Evolutionary conservation across 1,139 yeast species (phyloP), one percentile per base, ranked within the genome.

Genomic region (Petasospora fabianii): DNA sequence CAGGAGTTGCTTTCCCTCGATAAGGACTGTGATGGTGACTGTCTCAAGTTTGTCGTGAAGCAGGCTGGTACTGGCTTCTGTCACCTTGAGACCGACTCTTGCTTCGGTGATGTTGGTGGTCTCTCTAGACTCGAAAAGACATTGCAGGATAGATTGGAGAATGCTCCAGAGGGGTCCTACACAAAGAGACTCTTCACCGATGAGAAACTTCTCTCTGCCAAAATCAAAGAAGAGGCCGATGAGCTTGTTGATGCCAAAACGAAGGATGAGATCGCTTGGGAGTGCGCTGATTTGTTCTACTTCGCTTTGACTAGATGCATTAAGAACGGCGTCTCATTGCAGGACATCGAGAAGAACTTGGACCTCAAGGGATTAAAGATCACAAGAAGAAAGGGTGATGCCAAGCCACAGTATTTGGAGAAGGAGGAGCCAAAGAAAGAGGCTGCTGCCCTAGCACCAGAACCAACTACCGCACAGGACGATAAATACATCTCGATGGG

Each of bases 211-310:
- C 69, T 94, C 50, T 68, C 75, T 42, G 96, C 97, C 16, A 92
- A 92, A 69, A 82, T 92, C 63, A 78, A 80, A 60, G 98, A 92
- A 66, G 99, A 92, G 64, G 95, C 96, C 40, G 97, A 92, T 56
- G 99, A 94, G 62, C 75, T 92, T 48, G 80, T 90, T 29, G 97
- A 87, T 43, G 97, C 98, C 15, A 60, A 64, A 41, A 56, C 71
- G 8, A 71, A 72, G 50, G 75, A 75, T 3, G 97, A 92, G 48
- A 75, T 88, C 38, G 84, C 97, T 0, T 92, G 97, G 96, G 98
- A 92, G 65, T 92, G 95, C 41, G 98, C 98, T 7, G 99, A 94
- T 60, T 71, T 92, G 59, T 64, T 94, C 43, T 92, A 94, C 65
- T 94, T 94, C 63, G 90, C 94, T 10, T 64, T 90, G 71, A 73